Evolutionary conservation across 1,284 basidiomycete genomes (phyloP), one percentile per base, ranked within the genome.

Genomic region (Cryptococcus neoformans): DNA sequence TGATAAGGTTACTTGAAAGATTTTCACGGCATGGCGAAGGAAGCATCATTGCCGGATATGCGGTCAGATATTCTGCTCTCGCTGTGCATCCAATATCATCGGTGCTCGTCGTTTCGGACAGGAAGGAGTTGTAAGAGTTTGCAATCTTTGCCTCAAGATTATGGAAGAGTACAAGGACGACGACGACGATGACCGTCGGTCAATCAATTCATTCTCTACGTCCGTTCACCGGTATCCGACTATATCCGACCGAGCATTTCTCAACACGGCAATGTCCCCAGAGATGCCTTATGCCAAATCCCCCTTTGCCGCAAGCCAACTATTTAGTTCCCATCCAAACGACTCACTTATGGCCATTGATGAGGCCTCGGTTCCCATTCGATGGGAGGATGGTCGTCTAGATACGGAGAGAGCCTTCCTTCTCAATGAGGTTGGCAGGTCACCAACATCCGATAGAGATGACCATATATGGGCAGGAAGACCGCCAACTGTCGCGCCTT

Each of bases 61-160:
- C 71, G 92, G 74, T n/a, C 93, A 92, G 84, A 81, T 83, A 69
- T 96, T 94, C 72, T 97, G 93, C 75, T 91, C 90, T 21, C 84
- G 91, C 6, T 92, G 95, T 74, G 94, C 95, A 2, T 93, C 92
- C n/a, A 95, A 97, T 69, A 90, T 98, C 67, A 92, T 99, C 75
- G 92, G 93, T 61, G 94, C 92, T 6, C 83, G 86, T n/a, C 86
- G 92, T 1, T 98, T 96, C 70, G 92, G 92, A 6, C 89, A 92
- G 59, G 87, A 94, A 55, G 92, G 92, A 36, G 89, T 89, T 83
- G 83, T 98, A 55, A 85, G 95, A 57, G 89, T 94, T 10, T 98
- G 94, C 79, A 96, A 97, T 69, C 82, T 96, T 17, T 99, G 96
- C 74, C 81, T 96, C 34, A 88, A 90, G 67, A 93, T 94, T 76